Percentiles rank a stretch among this genome's conserved stretches.
Conservation (phyloP, 441 rosid genomes). For the Corymbia citriodora region DNA sequence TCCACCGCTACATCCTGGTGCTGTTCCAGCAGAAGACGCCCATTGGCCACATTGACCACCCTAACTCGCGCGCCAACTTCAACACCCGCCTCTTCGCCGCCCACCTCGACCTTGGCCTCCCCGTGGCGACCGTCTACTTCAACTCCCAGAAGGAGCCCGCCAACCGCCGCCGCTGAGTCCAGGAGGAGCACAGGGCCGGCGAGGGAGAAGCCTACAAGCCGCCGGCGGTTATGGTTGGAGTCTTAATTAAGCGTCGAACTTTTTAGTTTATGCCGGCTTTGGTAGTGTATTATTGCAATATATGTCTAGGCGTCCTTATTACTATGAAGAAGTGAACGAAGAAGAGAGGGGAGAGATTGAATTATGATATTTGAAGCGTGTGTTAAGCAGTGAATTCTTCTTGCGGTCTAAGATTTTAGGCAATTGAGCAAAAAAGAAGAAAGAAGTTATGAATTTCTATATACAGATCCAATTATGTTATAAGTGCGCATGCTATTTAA, state of each 20-base stretch:
- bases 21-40: constrained; percentile 74
- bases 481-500: neutral
- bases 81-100: constrained; percentile 63
- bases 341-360: neutral
- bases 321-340: neutral
- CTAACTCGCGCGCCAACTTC: constrained; percentile 55
- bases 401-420: neutral
- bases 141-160: constrained; percentile 86
- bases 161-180: constrained; percentile 48
- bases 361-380: neutral
- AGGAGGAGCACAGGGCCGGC: neutral
- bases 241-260: neutral
- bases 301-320: neutral
- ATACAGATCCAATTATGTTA: neutral
- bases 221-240: neutral
- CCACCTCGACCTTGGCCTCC: constrained; percentile 58
- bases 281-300: neutral
- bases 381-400: neutral
- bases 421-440: neutral
- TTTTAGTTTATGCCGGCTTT: neutral
- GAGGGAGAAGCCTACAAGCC: neutral
- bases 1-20: constrained; percentile 74
- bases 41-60: constrained; percentile 53
- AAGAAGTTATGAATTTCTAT: neutral
- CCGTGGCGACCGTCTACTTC: constrained; percentile 74